Conservation (phyloP, 2,329 filamentous ascomycete species). For the Penicillium verrucosum region DNA sequence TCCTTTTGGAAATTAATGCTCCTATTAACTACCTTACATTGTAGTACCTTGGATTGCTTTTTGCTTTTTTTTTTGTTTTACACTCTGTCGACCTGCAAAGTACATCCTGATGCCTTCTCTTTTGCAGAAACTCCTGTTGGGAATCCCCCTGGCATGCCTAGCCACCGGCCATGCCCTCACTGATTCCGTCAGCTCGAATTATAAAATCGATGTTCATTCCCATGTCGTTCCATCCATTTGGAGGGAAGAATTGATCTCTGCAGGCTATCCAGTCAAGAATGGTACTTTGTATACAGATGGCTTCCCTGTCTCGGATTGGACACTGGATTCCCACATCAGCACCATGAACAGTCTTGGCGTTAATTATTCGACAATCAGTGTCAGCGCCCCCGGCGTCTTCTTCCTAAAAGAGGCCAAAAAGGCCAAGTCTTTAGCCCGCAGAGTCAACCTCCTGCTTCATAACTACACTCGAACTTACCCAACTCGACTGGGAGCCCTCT, state of each 20-base stretch:
- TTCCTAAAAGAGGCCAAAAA: slow-evolving; percentile 4
- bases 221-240: slow-evolving; percentile 8
- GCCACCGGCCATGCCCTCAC: neutral
- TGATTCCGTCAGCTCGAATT: slow-evolving; percentile 3
- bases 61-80: neutral
- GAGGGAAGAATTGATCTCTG: slow-evolving; percentile 5
- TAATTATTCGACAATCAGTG: slow-evolving; percentile 8
- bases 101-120: neutral
- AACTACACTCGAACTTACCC: slow-evolving; percentile 4
- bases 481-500: slow-evolving; percentile 8
- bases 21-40: neutral
- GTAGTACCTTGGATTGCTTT: neutral
- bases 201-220: slow-evolving; percentile 18
- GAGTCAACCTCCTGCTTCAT: slow-evolving; percentile 5
- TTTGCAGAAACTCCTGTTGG: neutral
- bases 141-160: neutral
- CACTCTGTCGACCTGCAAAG: neutral
- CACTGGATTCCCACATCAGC: slow-evolving; percentile 4
- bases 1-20: neutral
- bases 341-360: slow-evolving; percentile 8
- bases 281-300: slow-evolving; percentile 10
- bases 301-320: slow-evolving; percentile 7
- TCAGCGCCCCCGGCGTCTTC: slow-evolving; percentile 6
- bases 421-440: slow-evolving; percentile 5
- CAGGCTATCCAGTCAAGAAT: slow-evolving; percentile 3